These are phyloP conservation scores for Oenanthe sinensis DNA, from an alignment of 129 eudicot species.

Conservation along the genomic window DNA sequence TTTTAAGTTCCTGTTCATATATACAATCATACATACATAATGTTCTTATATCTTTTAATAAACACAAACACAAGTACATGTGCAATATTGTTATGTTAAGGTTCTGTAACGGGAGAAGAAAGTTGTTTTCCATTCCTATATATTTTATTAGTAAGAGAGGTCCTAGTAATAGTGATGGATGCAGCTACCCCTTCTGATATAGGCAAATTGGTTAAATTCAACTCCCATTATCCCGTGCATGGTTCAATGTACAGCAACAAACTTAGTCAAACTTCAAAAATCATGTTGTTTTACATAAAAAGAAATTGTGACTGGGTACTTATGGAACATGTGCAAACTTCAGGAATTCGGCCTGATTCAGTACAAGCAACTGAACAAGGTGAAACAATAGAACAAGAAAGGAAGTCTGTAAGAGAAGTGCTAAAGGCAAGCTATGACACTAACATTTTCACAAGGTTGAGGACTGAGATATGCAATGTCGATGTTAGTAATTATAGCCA, in stretches of 20 bases:
- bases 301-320: not conserved
- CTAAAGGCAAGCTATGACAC: constrained; percentile 65
- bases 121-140: not conserved
- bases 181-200: not conserved
- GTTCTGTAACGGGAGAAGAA: not conserved
- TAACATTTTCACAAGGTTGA: constrained; percentile 66
- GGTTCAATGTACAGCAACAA: constrained; percentile 21
- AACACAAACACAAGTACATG: not conserved
- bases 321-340: not conserved
- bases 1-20: not conserved
- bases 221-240: constrained; percentile 16
- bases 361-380: constrained; percentile 53
- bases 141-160: not conserved
- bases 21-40: not conserved
- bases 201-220: not conserved
- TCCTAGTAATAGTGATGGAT: not conserved
- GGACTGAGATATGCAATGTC: constrained; percentile 57
- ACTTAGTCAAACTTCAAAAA: constrained; percentile 5
- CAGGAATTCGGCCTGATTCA: constrained; percentile 83
- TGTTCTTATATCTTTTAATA: too few relatives aligned
- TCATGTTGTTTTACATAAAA: constrained; percentile 9
- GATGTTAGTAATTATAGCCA: constrained; percentile 40
- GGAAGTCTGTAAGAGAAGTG: constrained; percentile 44
- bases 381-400: constrained; percentile 58
- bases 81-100: not conserved